Base-by-base conservation (phyloP, 2,329 filamentous ascomycete species). In the Neoarthrinium moseri region DNA sequence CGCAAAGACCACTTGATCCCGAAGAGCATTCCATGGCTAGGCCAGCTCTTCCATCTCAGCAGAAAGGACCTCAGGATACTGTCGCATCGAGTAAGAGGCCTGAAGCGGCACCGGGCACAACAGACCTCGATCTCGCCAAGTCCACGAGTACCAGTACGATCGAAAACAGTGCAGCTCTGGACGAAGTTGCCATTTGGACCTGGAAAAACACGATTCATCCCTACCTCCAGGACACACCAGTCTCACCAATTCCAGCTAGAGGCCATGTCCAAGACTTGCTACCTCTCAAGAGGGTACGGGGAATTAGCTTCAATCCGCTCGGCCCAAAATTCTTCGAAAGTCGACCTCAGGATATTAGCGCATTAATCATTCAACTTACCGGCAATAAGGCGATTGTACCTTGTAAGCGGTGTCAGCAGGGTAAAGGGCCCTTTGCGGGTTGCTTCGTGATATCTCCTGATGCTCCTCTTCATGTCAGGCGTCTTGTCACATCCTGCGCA, bases 171-270 rank as follows among this genome's bases (percentile, higher is more conserved):
- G 10, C 22, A 20, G 35, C 15, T 10, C 7, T 21, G 17, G n/a
- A 38, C 18, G 21, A 38, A 20, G 18, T 61, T 54, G 50, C 29
- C 35, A 38, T 5, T 38, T 6, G 53, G 56, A 5, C 69, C 66
- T 46, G 61, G 51, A 43, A 49, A 22, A 50, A 50, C 37, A 15
- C 18, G 15, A 37, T 55, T 21, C 48, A 55, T 21, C 24, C 23
- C 10, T 27, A 39, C 12, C 32, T 53, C 24, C 36, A 34, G 17
- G 13, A 21, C 21, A 52, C 51, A 20, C 45, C 51, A 6, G 32
- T 45, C n/a, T 48, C 23, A 13, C 50, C 50, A 10, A 48, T 53
- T 21, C 49, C 50, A 3, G 27, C 10, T 10, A 34, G 30, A 12
- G 36, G 32, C 36, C 40, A 52, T 35, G 45, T 56, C 2, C 50